Conservation (phyloP, 306 rosid species). For the Corylus americana region DNA sequence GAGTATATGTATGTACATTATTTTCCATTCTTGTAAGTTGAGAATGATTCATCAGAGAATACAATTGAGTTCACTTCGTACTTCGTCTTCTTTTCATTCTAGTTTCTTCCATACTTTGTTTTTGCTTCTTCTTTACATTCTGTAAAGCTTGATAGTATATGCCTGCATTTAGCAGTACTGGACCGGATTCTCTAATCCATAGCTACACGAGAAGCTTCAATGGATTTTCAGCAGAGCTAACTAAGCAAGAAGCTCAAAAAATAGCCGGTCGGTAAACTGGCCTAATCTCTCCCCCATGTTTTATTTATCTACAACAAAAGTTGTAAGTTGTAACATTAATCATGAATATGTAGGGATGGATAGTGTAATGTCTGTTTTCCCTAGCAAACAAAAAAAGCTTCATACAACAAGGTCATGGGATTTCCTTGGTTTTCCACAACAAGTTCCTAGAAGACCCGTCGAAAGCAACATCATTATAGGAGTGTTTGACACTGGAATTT, state of each 20-base stretch:
- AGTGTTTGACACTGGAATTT: conserved; percentile 41
- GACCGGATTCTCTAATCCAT: conserved; percentile 20
- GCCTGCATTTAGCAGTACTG: conserved; percentile 18
- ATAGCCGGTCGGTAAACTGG: conserved; percentile 28
- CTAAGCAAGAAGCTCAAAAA: conserved; percentile 36
- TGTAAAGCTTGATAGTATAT: neutral
- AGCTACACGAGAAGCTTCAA: conserved; percentile 43
- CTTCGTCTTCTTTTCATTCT: no score
- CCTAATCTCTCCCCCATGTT: neutral
- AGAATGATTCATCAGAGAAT: no score
- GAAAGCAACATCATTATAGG: conserved; percentile 44
- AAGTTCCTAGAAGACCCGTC: neutral
- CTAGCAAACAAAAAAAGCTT: neutral
- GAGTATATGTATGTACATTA: no score
- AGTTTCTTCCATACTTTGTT: no score
- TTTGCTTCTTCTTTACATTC: no score
- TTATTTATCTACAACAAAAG: neutral
- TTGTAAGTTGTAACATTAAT: neutral
- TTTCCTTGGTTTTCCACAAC: conserved; percentile 32
- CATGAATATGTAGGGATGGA: conserved; percentile 30
- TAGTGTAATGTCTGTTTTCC: conserved; percentile 38
- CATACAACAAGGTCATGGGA: conserved; percentile 58
- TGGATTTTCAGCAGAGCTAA: conserved; percentile 43
- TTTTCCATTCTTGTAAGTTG: no score
- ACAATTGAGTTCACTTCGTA: no score